Evolutionary conservation across 1,284 basidiomycete genomes (phyloP).

Genomic region (Cystobasidium sp.): DNA sequence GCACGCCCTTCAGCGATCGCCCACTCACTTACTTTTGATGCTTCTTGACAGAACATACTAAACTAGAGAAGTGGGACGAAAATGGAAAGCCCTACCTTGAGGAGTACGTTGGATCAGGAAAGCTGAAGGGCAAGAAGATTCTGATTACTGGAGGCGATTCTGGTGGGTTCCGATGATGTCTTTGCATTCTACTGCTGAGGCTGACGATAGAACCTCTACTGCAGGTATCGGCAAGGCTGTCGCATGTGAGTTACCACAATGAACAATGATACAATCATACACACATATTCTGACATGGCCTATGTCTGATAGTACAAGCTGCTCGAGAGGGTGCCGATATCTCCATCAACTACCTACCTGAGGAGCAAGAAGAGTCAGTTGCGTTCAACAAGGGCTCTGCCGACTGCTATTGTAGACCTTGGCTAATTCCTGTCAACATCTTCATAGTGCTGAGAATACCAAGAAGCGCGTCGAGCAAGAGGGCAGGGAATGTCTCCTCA

Average conservation of each 20-base stretch:
- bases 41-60: constrained; percentile 61
- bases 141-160: constrained; percentile 62
- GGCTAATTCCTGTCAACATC: background rate
- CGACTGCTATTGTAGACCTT: background rate
- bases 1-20: background rate
- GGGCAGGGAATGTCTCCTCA: constrained; percentile 60
- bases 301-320: constrained; percentile 60
- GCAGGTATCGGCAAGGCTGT: constrained; percentile 24
- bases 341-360: constrained; percentile 68
- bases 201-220: background rate
- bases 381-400: background rate
- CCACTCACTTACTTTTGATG: background rate
- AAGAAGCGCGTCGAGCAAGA: constrained; percentile 62
- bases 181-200: background rate
- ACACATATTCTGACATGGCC: background rate
- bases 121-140: constrained; percentile 66
- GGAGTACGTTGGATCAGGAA: constrained; percentile 61
- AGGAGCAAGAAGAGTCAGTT: constrained; percentile 65
- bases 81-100: constrained; percentile 65
- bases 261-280: no score
- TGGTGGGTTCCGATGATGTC: constrained; percentile 29
- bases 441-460: constrained; percentile 57
- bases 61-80: constrained; percentile 66
- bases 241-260: background rate
- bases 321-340: constrained; percentile 69